These are phyloP conservation scores for Antitrichia curtipendula DNA, from an alignment of 225 moss, liverwort and hornwort genomes.

Conservation along the genomic window DNA sequence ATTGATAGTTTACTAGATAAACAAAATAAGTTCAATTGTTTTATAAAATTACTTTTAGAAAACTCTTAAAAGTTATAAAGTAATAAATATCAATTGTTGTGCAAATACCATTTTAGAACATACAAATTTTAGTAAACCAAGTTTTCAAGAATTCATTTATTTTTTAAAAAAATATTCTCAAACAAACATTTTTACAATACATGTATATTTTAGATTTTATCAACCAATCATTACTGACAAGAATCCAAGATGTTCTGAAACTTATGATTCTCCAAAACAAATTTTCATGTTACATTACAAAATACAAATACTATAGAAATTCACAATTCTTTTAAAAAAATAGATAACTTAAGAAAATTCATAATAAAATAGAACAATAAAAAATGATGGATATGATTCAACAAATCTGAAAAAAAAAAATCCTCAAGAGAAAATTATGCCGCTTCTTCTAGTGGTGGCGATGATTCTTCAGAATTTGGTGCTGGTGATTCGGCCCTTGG, in stretches of 20 bases:
- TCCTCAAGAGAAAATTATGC: background rate
- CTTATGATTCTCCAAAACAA: too few species aligned
- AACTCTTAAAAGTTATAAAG: background rate
- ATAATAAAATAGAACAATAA: too few species aligned
- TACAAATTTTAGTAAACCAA: background rate
- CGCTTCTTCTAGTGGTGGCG: background rate
- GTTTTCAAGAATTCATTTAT: background rate
- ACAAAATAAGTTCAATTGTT: fast-evolving
- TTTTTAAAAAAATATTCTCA: background rate
- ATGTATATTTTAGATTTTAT: background rate
- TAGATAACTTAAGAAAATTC: fast-evolving
- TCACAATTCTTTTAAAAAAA: too few species aligned
- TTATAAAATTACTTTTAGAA: background rate
- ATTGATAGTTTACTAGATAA: background rate
- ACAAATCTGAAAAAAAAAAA: background rate
- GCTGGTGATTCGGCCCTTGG: background rate
- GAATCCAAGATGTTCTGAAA: background rate
- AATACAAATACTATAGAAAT: background rate
- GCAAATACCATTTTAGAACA: fast-evolving
- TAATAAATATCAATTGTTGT: background rate
- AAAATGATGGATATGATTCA: background rate
- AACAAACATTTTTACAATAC: too few species aligned
- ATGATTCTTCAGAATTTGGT: background rate
- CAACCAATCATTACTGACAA: too few species aligned
- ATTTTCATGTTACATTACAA: background rate